A percentile compares a stretch with the other conserved stretches of the same genome.
phyloP scores from a whole-genome alignment of 495 filamentous ascomycete genomes.

The Hyaloscypha finlandica region DNA sequence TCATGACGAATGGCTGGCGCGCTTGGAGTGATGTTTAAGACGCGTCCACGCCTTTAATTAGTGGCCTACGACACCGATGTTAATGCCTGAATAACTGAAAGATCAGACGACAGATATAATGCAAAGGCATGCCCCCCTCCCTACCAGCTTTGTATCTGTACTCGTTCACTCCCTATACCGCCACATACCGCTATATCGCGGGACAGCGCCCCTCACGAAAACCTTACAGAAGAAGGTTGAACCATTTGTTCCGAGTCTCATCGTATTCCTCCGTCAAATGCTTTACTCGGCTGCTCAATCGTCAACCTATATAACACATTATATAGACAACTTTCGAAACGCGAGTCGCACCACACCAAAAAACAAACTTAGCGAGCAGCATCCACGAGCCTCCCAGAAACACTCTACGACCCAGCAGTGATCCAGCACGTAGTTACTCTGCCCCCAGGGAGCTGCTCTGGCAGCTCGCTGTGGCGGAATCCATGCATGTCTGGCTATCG shows the following conservation, averaged over 20 bases:
- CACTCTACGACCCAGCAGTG: slow-evolving; percentile 31
- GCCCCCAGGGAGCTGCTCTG: slow-evolving; percentile 63
- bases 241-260: slow-evolving; percentile 29
- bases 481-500: slow-evolving; percentile 61
- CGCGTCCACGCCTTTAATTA: slow-evolving; percentile 32
- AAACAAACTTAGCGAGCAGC: slow-evolving; percentile 30
- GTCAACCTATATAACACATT: slow-evolving; percentile 30
- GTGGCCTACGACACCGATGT: slow-evolving; percentile 26
- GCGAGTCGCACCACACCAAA: slow-evolving; percentile 31
- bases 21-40: slow-evolving; percentile 27
- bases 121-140: slow-evolving; percentile 31
- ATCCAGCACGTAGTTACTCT: slow-evolving; percentile 31
- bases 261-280: slow-evolving; percentile 23
- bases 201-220: slow-evolving; percentile 35
- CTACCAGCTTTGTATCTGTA: slow-evolving; percentile 23
- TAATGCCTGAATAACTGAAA: slow-evolving; percentile 29
- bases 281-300: slow-evolving; percentile 24
- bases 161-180: slow-evolving; percentile 25
- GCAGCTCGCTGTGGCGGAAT: slow-evolving; percentile 72
- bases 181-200: slow-evolving; percentile 27
- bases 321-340: slow-evolving; percentile 32
- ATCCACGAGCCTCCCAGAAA: slow-evolving; percentile 30
- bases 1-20: slow-evolving; percentile 28
- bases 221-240: slow-evolving; percentile 30
- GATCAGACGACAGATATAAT: slow-evolving; percentile 36